These are phyloP conservation scores for Cochlearia excelsa DNA, from an alignment of 345 rosid genomes.

Conservation along the genomic window DNA sequence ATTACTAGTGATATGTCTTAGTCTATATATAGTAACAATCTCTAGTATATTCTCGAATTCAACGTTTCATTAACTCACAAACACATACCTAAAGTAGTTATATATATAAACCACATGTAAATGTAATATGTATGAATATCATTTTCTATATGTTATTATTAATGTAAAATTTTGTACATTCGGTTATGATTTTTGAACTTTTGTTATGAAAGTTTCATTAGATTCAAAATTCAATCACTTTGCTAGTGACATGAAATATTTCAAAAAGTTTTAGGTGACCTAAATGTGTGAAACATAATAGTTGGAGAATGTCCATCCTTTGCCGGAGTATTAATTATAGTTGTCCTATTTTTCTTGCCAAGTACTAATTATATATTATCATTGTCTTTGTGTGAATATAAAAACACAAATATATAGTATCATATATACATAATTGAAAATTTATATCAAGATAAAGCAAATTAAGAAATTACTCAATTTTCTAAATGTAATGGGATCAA, in stretches of 20 bases:
- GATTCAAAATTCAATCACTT: not conserved
- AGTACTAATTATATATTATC: not conserved
- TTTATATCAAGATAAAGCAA: not conserved
- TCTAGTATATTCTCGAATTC: too few relatives aligned
- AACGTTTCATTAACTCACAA: too few relatives aligned
- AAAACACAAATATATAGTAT: too few relatives aligned
- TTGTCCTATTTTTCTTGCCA: slow-evolving; percentile 6
- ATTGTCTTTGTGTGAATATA: slow-evolving; percentile 1
- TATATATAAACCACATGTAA: too few relatives aligned
- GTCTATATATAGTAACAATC: too few relatives aligned
- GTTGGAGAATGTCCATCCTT: slow-evolving; percentile 5
- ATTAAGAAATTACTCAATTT: not conserved
- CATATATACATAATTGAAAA: too few relatives aligned
- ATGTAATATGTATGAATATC: too few relatives aligned
- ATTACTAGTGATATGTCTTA: too few relatives aligned
- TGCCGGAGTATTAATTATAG: slow-evolving; percentile 20
- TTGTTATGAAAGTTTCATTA: not conserved
- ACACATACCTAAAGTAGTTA: too few relatives aligned
- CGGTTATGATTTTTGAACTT: too few relatives aligned
- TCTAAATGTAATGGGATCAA: not conserved
- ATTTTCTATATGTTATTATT: too few relatives aligned
- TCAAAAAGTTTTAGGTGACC: slow-evolving; percentile 27
- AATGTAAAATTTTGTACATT: too few relatives aligned
- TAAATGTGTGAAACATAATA: slow-evolving; percentile 19
- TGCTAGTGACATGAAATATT: slow-evolving; percentile 16